A percentile compares a stretch with the other conserved stretches of the same genome.
Conservation (phyloP, 306 rosid species). For the Sphenostylis stenocarpa region DNA sequence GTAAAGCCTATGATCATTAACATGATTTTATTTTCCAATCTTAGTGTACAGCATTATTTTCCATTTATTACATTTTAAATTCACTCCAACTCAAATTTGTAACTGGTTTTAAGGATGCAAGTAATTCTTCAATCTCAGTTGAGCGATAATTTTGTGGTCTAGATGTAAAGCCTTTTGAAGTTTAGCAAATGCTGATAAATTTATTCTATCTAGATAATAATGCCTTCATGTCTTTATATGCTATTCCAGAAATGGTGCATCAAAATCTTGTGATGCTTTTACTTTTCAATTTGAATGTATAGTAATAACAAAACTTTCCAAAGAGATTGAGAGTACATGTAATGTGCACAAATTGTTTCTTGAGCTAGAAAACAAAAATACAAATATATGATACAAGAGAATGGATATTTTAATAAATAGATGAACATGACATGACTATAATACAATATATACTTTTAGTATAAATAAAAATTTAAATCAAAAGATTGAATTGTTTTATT, state of each 20-base stretch:
- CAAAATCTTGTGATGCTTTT: neutral
- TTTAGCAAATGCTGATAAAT: neutral
- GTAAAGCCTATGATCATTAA: conserved; percentile 35
- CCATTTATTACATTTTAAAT: conserved; percentile 4
- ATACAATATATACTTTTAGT: neutral
- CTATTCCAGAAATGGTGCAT: neutral
- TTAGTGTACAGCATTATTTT: neutral
- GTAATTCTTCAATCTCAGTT: neutral
- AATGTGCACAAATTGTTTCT: neutral
- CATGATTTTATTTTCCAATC: conserved; percentile 12
- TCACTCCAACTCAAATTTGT: neutral
- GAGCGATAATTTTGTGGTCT: neutral
- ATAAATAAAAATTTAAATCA: neutral
- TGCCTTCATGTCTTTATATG: neutral
- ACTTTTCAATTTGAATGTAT: neutral
- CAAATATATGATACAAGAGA: neutral
- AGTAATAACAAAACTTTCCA: neutral
- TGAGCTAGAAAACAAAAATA: neutral
- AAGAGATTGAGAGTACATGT: neutral
- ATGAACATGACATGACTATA: neutral
- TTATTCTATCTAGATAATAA: conserved; percentile 4
- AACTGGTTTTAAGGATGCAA: neutral
- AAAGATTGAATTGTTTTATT: neutral
- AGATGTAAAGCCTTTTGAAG: neutral
- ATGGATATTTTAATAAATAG: neutral